Evolutionary conservation across 2,329 filamentous ascomycete species (phyloP), one percentile per base, ranked within the genome.

Genomic region (Aureobasidium sp.): DNA sequence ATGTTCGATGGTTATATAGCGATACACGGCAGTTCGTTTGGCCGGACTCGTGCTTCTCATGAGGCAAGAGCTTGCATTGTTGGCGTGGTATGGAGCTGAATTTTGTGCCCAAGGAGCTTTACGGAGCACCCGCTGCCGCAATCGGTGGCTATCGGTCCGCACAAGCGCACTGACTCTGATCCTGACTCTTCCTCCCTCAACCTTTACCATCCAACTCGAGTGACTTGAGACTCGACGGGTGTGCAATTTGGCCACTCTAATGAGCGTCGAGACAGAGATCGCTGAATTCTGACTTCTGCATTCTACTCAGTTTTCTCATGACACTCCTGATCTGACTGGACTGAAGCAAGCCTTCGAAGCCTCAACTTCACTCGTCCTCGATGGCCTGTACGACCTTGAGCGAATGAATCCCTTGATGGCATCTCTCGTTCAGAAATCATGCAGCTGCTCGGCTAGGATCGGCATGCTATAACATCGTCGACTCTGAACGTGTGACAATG

Each of bases 141-240:
- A 57, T 57, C 53, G 53, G 53, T 57, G 39, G 39, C 39, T 45
- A 57, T 57, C 53, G 53, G 53, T 57, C 53, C 53, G 53, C 27
- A 22, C 31, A 44, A 7, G 31, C 20, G 51, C 51, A 55, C 37
- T 55, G 51, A 55, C 51, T 29, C 17, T 11, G 25, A 55, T 27
- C 8, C 51, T 55, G 36, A 55, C 51, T 55, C 51, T 55, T 8
- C 11, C 29, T 17, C 34, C 25, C 49, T 39, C 49, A 55, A 41
- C 51, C 51, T 17, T 41, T 25, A 42, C 29, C 51, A 41, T 9
- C 15, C 25, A 36, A 31, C 7, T 41, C 7, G 15, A 29, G 15
- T 15, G 22, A 25, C 15, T 20, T 12, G 17, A 49, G 29, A 34
- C 15, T 55, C 6, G 15, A 29, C 12, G 11, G 12, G 49, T 51